Percentiles rank a stretch among this genome's conserved stretches.
These are phyloP conservation scores for Naumovozyma castellii DNA, from an alignment of 805 yeast genomes.

Conservation along the genomic window DNA sequence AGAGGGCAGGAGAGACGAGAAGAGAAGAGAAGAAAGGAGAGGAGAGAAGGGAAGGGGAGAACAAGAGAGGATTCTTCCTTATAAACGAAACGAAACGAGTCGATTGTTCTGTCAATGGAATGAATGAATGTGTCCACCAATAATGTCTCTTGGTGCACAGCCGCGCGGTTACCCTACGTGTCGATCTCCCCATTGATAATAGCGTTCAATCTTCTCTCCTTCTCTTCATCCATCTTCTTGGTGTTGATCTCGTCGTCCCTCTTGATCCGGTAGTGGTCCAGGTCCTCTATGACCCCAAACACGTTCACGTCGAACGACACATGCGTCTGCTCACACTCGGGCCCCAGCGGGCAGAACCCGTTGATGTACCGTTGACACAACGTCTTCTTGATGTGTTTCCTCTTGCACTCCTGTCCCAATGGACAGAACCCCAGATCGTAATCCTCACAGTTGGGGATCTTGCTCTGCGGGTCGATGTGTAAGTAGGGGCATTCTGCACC, in stretches of 20 bases:
- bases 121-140: too few species aligned
- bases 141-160: too few species aligned
- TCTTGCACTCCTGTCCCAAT: slow-evolving; percentile 77
- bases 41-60: slow-evolving; percentile 27
- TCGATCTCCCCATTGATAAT: slow-evolving; percentile 27
- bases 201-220: slow-evolving; percentile 29
- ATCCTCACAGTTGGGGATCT: slow-evolving; percentile 78
- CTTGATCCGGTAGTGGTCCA: slow-evolving; percentile 20
- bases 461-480: slow-evolving; percentile 82
- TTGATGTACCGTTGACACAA: slow-evolving; percentile 73
- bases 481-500: slow-evolving; percentile 88
- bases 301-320: slow-evolving; percentile 45
- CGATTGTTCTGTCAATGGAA: too few species aligned
- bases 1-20: not conserved
- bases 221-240: slow-evolving; percentile 27
- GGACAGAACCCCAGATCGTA: slow-evolving; percentile 87
- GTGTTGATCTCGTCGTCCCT: slow-evolving; percentile 29
- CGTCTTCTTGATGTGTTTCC: slow-evolving; percentile 67
- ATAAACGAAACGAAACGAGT: too few species aligned
- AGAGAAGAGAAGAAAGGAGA: not conserved
- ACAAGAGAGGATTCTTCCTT: too few species aligned
- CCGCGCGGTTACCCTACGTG: not conserved
- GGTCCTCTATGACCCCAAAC: slow-evolving; percentile 31
- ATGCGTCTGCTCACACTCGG: slow-evolving; percentile 62
- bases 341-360: slow-evolving; percentile 91